A percentile compares a stretch with the other conserved stretches of the same genome.
Conservation (phyloP, 2,329 filamentous ascomycete genomes). For the Cyphellophora europaea region DNA sequence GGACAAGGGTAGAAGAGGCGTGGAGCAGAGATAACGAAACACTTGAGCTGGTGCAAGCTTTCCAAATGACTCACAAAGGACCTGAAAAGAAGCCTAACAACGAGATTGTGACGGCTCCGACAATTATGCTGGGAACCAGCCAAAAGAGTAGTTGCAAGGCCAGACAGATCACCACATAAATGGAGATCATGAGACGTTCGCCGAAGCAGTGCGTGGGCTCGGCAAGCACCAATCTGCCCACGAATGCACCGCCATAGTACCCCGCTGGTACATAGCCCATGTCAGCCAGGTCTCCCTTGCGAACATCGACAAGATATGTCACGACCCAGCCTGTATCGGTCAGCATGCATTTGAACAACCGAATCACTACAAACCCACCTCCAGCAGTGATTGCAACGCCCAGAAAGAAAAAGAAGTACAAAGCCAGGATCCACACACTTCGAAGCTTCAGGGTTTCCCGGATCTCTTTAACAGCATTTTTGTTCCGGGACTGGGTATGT, state of each 20-base stretch:
- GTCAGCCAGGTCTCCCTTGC: constrained; percentile 57
- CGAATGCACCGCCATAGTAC: constrained; percentile 67
- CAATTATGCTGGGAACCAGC: constrained; percentile 63
- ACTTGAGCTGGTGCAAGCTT: no score
- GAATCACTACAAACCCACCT: constrained; percentile 57
- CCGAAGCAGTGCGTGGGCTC: constrained; percentile 59
- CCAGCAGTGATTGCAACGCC: constrained; percentile 62
- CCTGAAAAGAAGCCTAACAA: constrained; percentile 68
- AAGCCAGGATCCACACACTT: constrained; percentile 59
- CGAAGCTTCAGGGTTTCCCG: constrained; percentile 8
- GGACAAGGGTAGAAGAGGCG: no score
- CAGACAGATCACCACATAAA: constrained; percentile 54
- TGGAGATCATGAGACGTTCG: constrained; percentile 52
- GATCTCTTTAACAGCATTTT: no score
- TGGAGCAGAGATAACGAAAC: no score
- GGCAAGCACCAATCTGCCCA: constrained; percentile 59
- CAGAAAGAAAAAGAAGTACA: constrained; percentile 65
- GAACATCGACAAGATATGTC: constrained; percentile 65
- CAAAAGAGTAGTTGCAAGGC: constrained; percentile 64
- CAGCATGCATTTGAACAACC: no score
- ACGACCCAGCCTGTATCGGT: constrained; percentile 52
- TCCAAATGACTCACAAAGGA: constrained; percentile 61
- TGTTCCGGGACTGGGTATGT: no score
- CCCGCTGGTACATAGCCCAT: constrained; percentile 64
- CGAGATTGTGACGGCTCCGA: constrained; percentile 59